These are phyloP conservation scores for Cucumis hystrix DNA, from an alignment of 306 rosid species.

Conservation along the genomic window DNA sequence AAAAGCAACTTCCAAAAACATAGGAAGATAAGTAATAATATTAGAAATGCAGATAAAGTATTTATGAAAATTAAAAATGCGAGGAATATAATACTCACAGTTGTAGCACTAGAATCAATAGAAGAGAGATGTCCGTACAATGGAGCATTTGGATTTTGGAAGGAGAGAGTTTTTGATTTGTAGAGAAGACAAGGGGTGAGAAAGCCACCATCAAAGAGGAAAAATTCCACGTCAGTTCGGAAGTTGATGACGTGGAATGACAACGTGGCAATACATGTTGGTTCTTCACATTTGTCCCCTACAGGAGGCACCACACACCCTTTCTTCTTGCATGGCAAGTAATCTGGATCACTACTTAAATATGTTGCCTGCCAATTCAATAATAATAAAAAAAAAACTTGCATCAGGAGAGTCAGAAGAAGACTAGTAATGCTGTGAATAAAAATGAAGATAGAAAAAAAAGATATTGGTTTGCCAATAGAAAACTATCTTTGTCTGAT, in stretches of 20 bases:
- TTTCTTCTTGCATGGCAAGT: slow-evolving; percentile 48
- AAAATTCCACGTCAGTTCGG: slow-evolving; percentile 68
- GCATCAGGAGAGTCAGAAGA: no score
- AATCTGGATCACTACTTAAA: slow-evolving; percentile 49
- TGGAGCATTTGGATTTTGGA: slow-evolving; percentile 57
- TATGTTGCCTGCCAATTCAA: slow-evolving; percentile 14
- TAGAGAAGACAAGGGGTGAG: slow-evolving; percentile 35
- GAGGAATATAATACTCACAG: slow-evolving; percentile 20
- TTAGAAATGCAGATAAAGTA: no score
- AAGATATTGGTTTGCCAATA: no score
- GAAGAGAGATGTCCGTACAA: slow-evolving; percentile 60
- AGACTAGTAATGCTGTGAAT: no score
- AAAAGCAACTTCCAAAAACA: no score
- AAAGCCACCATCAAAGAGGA: slow-evolving; percentile 59
- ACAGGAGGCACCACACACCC: slow-evolving; percentile 16
- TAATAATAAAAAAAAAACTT: no score
- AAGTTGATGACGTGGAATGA: slow-evolving; percentile 74
- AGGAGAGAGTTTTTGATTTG: slow-evolving; percentile 30
- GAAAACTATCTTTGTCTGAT: no score
- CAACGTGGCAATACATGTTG: slow-evolving; percentile 50
- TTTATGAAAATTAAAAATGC: no score
- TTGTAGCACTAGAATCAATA: slow-evolving; percentile 48
- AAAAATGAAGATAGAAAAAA: no score
- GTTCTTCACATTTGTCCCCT: slow-evolving; percentile 18
- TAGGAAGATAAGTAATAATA: no score